These are phyloP conservation scores for Jimgerdemannia flammicorona DNA, from an alignment of 192 early-diverging fungal species.

Conservation along the genomic window DNA sequence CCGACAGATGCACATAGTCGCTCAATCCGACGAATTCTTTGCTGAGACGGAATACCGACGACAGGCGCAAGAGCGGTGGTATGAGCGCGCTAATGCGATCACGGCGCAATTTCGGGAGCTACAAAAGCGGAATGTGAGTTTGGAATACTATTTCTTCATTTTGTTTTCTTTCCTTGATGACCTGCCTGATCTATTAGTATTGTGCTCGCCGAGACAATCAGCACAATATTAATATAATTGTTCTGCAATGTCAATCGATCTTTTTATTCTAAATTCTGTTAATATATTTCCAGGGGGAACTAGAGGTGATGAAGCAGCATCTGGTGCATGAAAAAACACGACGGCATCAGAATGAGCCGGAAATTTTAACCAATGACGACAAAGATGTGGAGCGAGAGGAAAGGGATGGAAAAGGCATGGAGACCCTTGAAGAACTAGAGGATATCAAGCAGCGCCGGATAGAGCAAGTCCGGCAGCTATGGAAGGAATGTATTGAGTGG, in stretches of 20 bases:
- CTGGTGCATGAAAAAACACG: neutral
- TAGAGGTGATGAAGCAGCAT: neutral
- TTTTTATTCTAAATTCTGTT: neutral
- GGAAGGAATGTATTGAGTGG: neutral
- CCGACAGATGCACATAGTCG: neutral
- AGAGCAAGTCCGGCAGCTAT: neutral
- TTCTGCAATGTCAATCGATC: neutral
- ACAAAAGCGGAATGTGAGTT: neutral
- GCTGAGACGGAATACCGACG: neutral
- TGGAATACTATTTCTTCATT: neutral
- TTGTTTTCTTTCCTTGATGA: neutral
- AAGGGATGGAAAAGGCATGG: neutral
- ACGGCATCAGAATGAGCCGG: neutral
- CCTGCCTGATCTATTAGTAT: too few species aligned
- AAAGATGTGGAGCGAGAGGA: neutral
- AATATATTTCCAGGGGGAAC: neutral
- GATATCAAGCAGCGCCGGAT: neutral
- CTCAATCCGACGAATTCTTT: neutral
- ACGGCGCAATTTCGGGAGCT: neutral
- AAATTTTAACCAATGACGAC: neutral
- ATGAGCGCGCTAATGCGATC: neutral
- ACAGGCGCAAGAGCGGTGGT: neutral
- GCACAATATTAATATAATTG: neutral
- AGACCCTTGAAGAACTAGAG: neutral
- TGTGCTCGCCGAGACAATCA: neutral